These are phyloP conservation scores for Rutstroemia sp. DNA, from an alignment of 2,329 filamentous ascomycete species.

Conservation along the genomic window DNA sequence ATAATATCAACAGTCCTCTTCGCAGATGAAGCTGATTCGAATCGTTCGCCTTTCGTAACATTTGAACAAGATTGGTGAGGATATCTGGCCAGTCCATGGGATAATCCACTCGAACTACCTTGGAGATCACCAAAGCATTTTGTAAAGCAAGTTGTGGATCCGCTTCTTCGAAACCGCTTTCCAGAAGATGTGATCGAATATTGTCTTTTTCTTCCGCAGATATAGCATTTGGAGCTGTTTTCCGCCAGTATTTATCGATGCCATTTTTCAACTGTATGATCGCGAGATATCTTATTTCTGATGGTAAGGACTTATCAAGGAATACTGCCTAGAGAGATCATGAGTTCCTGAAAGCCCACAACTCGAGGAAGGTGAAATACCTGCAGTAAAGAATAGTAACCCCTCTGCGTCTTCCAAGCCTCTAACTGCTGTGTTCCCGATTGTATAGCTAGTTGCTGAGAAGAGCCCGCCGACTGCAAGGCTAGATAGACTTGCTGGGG, in stretches of 20 bases:
- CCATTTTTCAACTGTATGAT: constrained; percentile 96
- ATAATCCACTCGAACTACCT: constrained; percentile 84
- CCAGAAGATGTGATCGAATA: constrained; percentile 69
- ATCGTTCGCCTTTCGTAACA: constrained; percentile 52
- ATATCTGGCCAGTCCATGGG: constrained; percentile 74
- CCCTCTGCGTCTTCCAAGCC: constrained; percentile 59
- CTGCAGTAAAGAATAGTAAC: constrained; percentile 64
- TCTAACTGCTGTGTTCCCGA: constrained; percentile 61
- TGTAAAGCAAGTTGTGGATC: constrained; percentile 73
- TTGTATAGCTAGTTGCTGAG: constrained; percentile 55
- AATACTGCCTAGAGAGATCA: constrained; percentile 58
- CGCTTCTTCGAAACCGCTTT: constrained; percentile 70
- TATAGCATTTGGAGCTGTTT: constrained; percentile 51
- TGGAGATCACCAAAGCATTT: constrained; percentile 81
- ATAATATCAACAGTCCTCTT: constrained; percentile 66
- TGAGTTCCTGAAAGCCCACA: neutral
- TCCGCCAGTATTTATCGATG: constrained; percentile 91
- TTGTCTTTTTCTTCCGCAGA: constrained; percentile 66
- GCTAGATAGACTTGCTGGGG: constrained; percentile 56
- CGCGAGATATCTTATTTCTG: constrained; percentile 77
- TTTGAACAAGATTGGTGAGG: constrained; percentile 51
- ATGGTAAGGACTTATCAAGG: constrained; percentile 67
- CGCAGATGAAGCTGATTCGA: constrained; percentile 59
- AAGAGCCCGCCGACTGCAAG: constrained; percentile 56
- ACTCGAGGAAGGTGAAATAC: constrained; percentile 33